Conservation (phyloP, 2,329 filamentous ascomycete genomes). For the Parafenestella ontariensis region DNA sequence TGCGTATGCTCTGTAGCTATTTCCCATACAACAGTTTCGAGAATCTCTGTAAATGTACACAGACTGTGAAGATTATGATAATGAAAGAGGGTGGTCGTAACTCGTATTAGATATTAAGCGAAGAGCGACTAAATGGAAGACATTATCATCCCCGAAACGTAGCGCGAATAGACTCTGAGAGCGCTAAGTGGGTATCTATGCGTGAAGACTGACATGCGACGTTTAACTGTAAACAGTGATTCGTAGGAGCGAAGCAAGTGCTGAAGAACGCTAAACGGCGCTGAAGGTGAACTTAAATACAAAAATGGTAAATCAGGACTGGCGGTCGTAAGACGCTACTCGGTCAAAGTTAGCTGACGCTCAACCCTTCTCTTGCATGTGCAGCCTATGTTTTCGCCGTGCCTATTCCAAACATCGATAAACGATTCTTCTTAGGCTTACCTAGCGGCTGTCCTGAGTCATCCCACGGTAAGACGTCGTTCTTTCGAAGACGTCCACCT, state of each 20-base stretch:
- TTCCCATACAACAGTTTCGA: too few species aligned
- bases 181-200: background rate
- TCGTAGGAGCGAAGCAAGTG: background rate
- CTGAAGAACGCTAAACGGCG: background rate
- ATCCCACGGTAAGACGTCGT: conserved; percentile 44
- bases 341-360: conserved; percentile 8
- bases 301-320: background rate
- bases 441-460: conserved; percentile 20
- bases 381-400: conserved; percentile 12
- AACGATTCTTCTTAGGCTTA: conserved; percentile 40
- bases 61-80: background rate
- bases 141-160: background rate
- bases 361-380: conserved; percentile 6
- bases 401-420: conserved; percentile 31
- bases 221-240: background rate
- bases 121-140: background rate
- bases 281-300: background rate
- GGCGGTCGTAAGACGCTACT: conserved; percentile 13
- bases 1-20: too few species aligned
- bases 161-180: background rate
- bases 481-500: conserved; percentile 43
- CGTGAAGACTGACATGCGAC: background rate
- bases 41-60: background rate
- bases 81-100: background rate
- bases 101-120: background rate